A percentile compares a stretch with the other conserved stretches of the same genome.
Conservation (phyloP, 371 early-diverging fungal species). For the Mucor lusitanicus region DNA sequence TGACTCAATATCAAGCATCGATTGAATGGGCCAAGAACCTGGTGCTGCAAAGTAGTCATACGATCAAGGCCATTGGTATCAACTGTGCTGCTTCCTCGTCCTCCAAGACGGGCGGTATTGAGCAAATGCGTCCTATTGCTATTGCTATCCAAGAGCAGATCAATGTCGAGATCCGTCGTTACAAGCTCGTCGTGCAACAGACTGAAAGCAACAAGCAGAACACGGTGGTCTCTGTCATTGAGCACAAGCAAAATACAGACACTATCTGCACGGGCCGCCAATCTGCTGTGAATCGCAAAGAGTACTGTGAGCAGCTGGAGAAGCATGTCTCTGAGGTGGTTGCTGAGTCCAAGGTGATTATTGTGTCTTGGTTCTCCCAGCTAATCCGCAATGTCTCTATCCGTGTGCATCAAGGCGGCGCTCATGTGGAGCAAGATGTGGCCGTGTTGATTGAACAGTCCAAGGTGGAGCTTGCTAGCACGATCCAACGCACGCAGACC, state of each 20-base stretch:
- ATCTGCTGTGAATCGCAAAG: conserved; percentile 21
- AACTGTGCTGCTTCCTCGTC: conserved; percentile 22
- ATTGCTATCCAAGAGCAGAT: conserved; percentile 27
- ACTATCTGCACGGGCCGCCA: conserved; percentile 8
- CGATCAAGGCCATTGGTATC: conserved; percentile 30
- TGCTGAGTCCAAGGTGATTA: conserved; percentile 19
- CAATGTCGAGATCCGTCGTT: conserved; percentile 22
- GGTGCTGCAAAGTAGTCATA: conserved; percentile 26
- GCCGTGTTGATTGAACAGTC: conserved; percentile 21
- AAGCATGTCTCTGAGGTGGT: conserved; percentile 20
- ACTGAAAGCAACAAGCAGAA: conserved; percentile 8
- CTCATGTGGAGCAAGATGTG: conserved; percentile 25
- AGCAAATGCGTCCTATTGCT: conserved; percentile 34
- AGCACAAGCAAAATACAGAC: conserved; percentile 23
- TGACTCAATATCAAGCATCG: conserved; percentile 23
- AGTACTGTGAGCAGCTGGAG: conserved; percentile 19
- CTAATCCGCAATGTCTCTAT: conserved; percentile 22
- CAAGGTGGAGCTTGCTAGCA: conserved; percentile 15
- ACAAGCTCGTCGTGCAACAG: conserved; percentile 17
- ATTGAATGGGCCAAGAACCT: conserved; percentile 30
- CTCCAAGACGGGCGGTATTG: conserved; percentile 29
- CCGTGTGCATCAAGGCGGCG: conserved; percentile 21
- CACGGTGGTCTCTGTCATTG: conserved; percentile 7
- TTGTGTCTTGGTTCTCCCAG: conserved; percentile 25
- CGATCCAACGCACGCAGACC: conserved; percentile 17